Percentiles rank a stretch among this genome's conserved stretches.
Conservation (phyloP, 2,329 filamentous ascomycete genomes). For the Colletotrichum cordylinicola region DNA sequence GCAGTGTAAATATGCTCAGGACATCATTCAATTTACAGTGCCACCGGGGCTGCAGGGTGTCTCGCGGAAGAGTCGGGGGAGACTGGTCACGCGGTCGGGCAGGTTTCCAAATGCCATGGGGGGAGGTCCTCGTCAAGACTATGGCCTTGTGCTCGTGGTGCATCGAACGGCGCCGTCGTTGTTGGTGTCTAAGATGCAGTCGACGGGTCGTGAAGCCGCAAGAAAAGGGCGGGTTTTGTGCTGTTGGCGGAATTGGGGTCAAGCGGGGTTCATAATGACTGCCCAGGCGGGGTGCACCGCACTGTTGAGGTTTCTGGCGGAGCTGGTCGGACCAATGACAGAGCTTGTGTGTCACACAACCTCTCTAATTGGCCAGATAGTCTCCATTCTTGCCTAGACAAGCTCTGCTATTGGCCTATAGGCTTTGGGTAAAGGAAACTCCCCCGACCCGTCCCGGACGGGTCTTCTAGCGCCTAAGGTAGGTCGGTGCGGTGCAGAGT, state of each 20-base stretch:
- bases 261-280: background rate
- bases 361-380: too few species aligned
- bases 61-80: background rate
- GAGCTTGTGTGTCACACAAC: background rate
- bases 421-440: too few species aligned
- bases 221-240: too few species aligned
- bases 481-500: too few species aligned
- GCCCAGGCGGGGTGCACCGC: background rate
- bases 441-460: too few species aligned
- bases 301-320: background rate
- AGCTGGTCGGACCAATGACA: background rate
- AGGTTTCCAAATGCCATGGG: background rate
- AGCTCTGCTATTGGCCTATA: too few species aligned
- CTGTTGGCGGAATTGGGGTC: background rate
- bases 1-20: background rate
- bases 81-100: background rate
- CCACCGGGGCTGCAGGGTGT: background rate
- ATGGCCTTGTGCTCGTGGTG: background rate
- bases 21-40: background rate
- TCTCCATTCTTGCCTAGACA: too few species aligned
- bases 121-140: background rate
- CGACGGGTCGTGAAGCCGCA: background rate
- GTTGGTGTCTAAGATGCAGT: background rate
- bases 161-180: background rate
- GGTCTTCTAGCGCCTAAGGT: too few species aligned